Conservation (phyloP, 2,329 filamentous ascomycete species). For the Cladophialophora chaetospira region DNA sequence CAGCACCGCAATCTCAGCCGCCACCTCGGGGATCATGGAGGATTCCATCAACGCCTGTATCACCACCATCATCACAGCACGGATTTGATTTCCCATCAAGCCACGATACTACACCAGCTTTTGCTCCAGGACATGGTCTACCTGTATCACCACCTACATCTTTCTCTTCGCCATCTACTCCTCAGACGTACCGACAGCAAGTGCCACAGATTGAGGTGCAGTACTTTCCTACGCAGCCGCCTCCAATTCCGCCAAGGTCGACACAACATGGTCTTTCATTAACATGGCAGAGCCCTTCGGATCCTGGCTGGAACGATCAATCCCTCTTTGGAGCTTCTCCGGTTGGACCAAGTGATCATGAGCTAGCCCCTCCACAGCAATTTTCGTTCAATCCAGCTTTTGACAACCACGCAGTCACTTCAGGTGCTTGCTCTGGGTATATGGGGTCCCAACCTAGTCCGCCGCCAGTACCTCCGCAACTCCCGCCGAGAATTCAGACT, state of each 20-base stretch:
- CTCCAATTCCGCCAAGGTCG: constrained; percentile 5
- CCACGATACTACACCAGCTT: neutral
- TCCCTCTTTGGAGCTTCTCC: neutral
- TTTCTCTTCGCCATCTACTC: neutral
- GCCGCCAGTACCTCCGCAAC: neutral
- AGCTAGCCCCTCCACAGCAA: neutral
- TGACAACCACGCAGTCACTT: neutral
- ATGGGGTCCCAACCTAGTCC: neutral
- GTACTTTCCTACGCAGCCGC: neutral
- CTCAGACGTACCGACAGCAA: constrained; percentile 3
- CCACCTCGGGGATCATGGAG: constrained; percentile 14
- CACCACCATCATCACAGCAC: constrained; percentile 3
- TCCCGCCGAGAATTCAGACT: neutral
- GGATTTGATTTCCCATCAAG: neutral
- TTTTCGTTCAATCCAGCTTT: neutral
- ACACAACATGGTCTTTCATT: neutral
- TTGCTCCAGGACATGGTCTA: neutral
- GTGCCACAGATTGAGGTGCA: neutral
- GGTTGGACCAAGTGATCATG: neutral
- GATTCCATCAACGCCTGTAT: constrained; percentile 4
- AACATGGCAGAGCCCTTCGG: constrained; percentile 1
- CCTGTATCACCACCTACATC: neutral
- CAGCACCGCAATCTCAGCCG: neutral
- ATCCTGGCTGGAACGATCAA: neutral
- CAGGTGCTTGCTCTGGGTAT: neutral